A percentile compares a stretch with the other conserved stretches of the same genome.
Conservation (phyloP, 305 asterid species). For the Fraxinus paxiana region DNA sequence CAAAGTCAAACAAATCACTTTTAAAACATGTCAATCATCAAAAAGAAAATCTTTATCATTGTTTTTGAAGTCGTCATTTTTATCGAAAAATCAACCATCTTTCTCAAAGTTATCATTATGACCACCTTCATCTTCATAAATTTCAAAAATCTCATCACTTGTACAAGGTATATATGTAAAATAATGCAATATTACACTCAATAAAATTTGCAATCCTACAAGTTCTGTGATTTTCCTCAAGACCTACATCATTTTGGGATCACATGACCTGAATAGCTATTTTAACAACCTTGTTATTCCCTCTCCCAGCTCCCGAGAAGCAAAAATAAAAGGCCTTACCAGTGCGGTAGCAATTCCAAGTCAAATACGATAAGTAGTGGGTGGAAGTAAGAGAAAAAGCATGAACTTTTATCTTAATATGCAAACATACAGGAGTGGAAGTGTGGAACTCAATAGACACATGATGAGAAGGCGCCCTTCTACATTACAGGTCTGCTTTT, state of each 20-base stretch:
- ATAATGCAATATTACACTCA: background rate
- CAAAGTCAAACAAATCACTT: background rate
- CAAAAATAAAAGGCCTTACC: background rate
- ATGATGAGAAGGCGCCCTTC: background rate
- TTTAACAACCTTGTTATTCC: background rate
- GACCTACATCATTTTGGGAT: background rate
- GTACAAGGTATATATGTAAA: background rate
- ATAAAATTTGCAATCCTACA: background rate
- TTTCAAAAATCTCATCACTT: background rate
- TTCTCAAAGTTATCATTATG: background rate
- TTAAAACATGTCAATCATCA: background rate
- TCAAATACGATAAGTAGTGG: background rate
- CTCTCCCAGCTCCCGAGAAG: background rate
- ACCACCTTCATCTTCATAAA: background rate
- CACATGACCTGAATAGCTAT: background rate
- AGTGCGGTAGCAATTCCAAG: background rate
- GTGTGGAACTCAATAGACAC: background rate
- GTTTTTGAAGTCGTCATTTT: background rate
- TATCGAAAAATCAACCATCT: background rate
- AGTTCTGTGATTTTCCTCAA: background rate
- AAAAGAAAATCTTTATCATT: background rate
- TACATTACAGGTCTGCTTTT: background rate
- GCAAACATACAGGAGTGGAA: background rate
- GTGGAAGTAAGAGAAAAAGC: background rate
- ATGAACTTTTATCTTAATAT: background rate